Evolutionary conservation across 2,329 filamentous ascomycete species (phyloP).

Genomic region (Orbilia ellipsospora): DNA sequence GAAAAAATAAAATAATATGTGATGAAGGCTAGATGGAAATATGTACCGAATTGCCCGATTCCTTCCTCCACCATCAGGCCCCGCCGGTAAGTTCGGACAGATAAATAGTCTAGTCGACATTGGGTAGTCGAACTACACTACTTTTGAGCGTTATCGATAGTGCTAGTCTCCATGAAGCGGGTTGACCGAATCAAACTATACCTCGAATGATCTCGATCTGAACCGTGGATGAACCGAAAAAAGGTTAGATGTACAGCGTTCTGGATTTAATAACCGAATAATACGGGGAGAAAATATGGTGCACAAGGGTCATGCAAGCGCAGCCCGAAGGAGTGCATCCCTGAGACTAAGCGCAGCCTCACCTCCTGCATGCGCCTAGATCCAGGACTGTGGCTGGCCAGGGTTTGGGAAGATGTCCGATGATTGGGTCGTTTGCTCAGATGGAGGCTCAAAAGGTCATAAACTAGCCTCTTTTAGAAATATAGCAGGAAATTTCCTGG

Average conservation of each 20-base stretch:
- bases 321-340: not conserved
- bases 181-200: too few species aligned
- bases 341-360: not conserved
- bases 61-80: not conserved
- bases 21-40: not conserved
- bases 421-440: not conserved
- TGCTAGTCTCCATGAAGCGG: not conserved
- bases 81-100: not conserved
- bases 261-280: constrained; percentile 2
- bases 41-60: not conserved
- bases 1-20: too few species aligned
- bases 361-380: constrained; percentile 1
- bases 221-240: too few species aligned
- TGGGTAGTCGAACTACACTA: not conserved
- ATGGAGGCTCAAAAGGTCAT: not conserved
- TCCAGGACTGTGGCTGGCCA: not conserved
- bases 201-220: too few species aligned
- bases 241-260: too few species aligned
- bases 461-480: not conserved
- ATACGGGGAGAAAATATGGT: not conserved
- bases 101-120: not conserved
- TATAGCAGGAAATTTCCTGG: not conserved
- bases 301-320: not conserved
- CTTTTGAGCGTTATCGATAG: not conserved
- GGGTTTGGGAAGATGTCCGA: not conserved